Percentiles rank a stretch among this genome's conserved stretches.
Conservation (phyloP, 2,329 filamentous ascomycete species). For the Dactylellina leptospora region DNA sequence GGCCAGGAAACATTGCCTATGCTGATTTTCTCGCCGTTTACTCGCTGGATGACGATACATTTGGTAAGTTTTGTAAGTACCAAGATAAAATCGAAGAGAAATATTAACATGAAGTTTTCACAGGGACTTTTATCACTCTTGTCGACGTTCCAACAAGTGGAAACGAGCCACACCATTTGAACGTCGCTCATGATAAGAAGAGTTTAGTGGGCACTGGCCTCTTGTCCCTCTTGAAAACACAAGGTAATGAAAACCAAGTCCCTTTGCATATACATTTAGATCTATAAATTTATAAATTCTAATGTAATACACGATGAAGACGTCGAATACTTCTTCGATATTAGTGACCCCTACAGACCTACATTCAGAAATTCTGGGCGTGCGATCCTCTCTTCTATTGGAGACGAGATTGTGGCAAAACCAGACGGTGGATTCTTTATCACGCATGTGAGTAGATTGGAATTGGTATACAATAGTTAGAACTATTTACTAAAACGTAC, state of each 20-base stretch:
- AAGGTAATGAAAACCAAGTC: too few relatives aligned
- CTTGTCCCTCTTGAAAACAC: conserved; percentile 68
- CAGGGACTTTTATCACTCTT: conserved; percentile 66
- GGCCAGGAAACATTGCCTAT: conserved; percentile 69
- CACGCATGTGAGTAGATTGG: conserved; percentile 54
- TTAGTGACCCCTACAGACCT: conserved; percentile 68
- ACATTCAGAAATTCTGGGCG: conserved; percentile 70
- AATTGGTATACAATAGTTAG: too few relatives aligned
- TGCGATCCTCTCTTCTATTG: conserved; percentile 68
- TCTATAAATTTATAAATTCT: too few relatives aligned
- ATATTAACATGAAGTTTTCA: conserved; percentile 58
- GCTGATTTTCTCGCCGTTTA: conserved; percentile 69
- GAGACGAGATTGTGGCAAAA: conserved; percentile 71
- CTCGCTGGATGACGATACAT: conserved; percentile 67
- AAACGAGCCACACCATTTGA: conserved; percentile 70
- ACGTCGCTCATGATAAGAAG: conserved; percentile 67
- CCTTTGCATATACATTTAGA: background rate
- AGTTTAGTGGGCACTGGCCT: conserved; percentile 68
- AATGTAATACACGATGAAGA: conserved; percentile 2
- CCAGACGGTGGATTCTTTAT: conserved; percentile 64
- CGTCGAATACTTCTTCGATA: conserved; percentile 68
- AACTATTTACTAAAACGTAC: too few relatives aligned
- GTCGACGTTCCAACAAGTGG: conserved; percentile 69
- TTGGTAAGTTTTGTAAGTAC: conserved; percentile 12
- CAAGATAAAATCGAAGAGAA: conserved; percentile 57